phyloP scores from a whole-genome alignment of 352 stramenopile genomes.

The Pythium brachiatum region DNA sequence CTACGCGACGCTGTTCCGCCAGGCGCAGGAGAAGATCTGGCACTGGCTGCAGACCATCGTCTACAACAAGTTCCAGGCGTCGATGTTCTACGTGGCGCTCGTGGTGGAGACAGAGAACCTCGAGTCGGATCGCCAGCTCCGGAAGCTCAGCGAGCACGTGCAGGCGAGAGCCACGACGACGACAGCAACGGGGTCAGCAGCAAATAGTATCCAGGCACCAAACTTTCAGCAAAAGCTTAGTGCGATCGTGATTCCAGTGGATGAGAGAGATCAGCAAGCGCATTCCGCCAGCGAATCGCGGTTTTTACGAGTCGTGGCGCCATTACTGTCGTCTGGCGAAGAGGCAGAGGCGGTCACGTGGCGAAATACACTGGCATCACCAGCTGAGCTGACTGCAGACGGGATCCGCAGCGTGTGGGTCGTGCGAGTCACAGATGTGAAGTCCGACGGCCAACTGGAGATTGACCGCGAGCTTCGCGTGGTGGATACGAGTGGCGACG shows the following conservation, averaged over 20 bases:
- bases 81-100: constrained; percentile 59
- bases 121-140: constrained; percentile 56
- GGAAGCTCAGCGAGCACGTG: constrained; percentile 63
- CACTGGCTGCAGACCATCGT: constrained; percentile 62
- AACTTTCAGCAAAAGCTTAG: constrained; percentile 30
- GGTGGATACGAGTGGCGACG: background rate
- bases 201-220: background rate
- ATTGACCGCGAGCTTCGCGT: background rate
- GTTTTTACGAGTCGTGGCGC: constrained; percentile 13
- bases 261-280: background rate
- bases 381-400: background rate
- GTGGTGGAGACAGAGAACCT: constrained; percentile 73
- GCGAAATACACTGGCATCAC: background rate
- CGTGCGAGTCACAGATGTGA: background rate
- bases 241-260: constrained; percentile 27
- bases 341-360: constrained; percentile 4
- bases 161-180: constrained; percentile 4
- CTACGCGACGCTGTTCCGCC: constrained; percentile 70
- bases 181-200: background rate
- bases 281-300: background rate
- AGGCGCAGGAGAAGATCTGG: constrained; percentile 68
- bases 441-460: background rate
- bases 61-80: constrained; percentile 62
- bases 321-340: background rate
- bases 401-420: background rate